Base-by-base conservation (phyloP, 176 grass and related monocot genomes). In the Ananas comosus region DNA sequence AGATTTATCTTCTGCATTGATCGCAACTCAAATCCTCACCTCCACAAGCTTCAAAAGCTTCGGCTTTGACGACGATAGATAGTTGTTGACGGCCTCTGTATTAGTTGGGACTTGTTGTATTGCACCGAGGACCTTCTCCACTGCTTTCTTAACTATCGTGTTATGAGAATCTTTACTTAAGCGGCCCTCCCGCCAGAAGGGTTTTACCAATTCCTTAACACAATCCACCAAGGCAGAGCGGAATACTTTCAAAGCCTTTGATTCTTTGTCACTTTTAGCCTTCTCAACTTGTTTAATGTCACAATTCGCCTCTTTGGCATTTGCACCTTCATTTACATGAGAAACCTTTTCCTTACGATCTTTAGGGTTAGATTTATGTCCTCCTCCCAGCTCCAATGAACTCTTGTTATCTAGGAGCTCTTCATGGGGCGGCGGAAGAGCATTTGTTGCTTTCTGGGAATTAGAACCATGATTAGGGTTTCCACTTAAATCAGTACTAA, bases 141-240 rank as follows among this genome's bases (percentile, higher is more conserved):
- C 73, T 10, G 72, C 72, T 71, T 91, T 91, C 64, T 85, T 91
- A 59, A 88, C 82, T 25, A 91, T 75, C 54, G 66, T 65, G 56
- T 78, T 91, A 72, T 88, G 73, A 76, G 82, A 68, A 78, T 88
- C 84, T 78, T 85, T 91, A 80, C 63, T 91, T 70, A 85, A 65
- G 72, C 64, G 70, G 47, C 89, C 89, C 61, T 88, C 82, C 57
- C 84, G 81, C 85, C 85, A 88, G 64, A 56, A 69, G 72, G 89
- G 79, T 85, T 82, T 85, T 65, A 91, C 24, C 73, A 91, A 78
- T 69, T 85, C 85, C 73, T 91, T 91, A 12, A 91, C 77, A 85
- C 82, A 65, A 25, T 91, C 79, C 65, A 79, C 82, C 82, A 91
- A 82, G 75, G 74, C 76, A 77, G 81, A 53, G 65, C 78, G 88